These are phyloP conservation scores for Colletotrichum sp. DNA, from an alignment of 2,329 filamentous ascomycete genomes.

Conservation along the genomic window DNA sequence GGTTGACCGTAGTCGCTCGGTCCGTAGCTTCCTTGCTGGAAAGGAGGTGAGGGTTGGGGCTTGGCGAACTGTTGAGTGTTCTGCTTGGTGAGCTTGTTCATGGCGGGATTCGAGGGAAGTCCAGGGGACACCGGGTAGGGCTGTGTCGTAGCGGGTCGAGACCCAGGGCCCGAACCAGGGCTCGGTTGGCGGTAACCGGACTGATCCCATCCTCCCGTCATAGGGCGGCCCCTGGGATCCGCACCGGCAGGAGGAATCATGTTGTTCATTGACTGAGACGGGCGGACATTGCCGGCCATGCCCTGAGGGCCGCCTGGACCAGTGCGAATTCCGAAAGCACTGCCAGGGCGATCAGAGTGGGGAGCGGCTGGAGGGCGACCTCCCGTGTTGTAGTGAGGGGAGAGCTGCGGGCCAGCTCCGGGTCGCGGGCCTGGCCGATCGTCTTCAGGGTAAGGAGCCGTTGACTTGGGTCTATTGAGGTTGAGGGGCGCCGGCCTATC, in stretches of 20 bases:
- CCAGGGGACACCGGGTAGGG: conserved; percentile 29
- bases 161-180: conserved; percentile 41
- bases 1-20: conserved; percentile 19
- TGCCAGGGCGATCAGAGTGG: conserved; percentile 52
- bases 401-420: conserved; percentile 32
- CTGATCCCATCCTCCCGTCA: conserved; percentile 50
- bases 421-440: conserved; percentile 35
- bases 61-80: conserved; percentile 31
- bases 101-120: conserved; percentile 35
- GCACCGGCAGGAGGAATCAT: conserved; percentile 47
- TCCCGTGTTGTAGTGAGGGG: conserved; percentile 50
- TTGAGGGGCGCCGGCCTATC: conserved; percentile 61
- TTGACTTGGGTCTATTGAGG: conserved; percentile 48
- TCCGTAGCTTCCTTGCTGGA: conserved; percentile 24
- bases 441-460: conserved; percentile 60
- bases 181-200: conserved; percentile 47
- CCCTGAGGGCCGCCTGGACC: conserved; percentile 9
- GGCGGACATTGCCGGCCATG: conserved; percentile 33
- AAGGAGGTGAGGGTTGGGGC: conserved; percentile 29
- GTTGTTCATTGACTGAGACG: conserved; percentile 51
- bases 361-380: conserved; percentile 55
- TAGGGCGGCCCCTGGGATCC: conserved; percentile 47
- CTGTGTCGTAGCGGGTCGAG: conserved; percentile 30
- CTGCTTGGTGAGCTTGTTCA: conserved; percentile 44
- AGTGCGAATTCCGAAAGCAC: conserved; percentile 60